Conservation (phyloP, 495 filamentous ascomycete species). For the Xylaria acuta region DNA sequence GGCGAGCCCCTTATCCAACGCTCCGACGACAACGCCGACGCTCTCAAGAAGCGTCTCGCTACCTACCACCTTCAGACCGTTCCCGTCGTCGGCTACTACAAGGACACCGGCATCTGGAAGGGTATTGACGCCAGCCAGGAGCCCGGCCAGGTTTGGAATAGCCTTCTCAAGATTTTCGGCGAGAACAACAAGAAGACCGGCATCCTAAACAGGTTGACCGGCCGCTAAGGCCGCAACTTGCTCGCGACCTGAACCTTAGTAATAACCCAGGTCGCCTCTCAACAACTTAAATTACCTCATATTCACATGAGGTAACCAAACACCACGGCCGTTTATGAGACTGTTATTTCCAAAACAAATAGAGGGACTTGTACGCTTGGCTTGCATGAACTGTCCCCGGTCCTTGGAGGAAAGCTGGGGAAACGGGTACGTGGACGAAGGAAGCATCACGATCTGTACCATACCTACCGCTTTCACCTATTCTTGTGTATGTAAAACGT, state of each 20-base stretch:
- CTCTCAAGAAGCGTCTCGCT: conserved; percentile 89
- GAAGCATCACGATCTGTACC: conserved; percentile 38
- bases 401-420: conserved; percentile 27
- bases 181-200: conserved; percentile 58
- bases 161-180: conserved; percentile 83
- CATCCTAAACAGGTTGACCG: conserved; percentile 56
- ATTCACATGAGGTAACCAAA: not conserved
- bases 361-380: conserved; percentile 25
- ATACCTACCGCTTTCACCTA: conserved; percentile 25
- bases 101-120: conserved; percentile 95
- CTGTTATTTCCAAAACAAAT: not conserved
- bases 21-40: conserved; percentile 96
- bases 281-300: not conserved
- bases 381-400: conserved; percentile 21
- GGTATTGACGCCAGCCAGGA: conserved; percentile 96
- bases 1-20: conserved; percentile 97
- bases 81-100: conserved; percentile 94
- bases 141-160: conserved; percentile 94
- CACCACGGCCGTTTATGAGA: not conserved
- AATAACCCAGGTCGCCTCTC: not conserved
- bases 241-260: not conserved
- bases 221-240: conserved; percentile 33
- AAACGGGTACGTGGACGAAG: conserved; percentile 10
- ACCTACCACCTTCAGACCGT: conserved; percentile 95
- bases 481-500: conserved; percentile 38